Evolutionary conservation across 345 rosid genomes (phyloP).

Genomic region (Leavenworthia alabamica): DNA sequence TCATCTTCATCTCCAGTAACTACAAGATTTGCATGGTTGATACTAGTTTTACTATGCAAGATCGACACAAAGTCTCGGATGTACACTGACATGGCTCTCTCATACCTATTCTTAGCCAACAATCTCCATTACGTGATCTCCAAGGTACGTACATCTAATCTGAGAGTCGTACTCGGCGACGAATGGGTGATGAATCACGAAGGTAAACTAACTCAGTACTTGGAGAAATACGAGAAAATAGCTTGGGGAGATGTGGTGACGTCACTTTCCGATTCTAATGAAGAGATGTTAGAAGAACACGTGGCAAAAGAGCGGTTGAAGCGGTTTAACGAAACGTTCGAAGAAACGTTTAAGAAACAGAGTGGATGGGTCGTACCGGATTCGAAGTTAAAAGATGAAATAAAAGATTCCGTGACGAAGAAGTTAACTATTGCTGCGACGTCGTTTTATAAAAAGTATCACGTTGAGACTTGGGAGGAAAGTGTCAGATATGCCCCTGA

Average conservation of each 20-base stretch:
- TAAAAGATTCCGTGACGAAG: conserved; percentile 40
- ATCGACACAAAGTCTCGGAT: conserved; percentile 56
- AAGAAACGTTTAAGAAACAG: conserved; percentile 52
- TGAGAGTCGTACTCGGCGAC: conserved; percentile 47
- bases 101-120: conserved; percentile 70
- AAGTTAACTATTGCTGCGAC: conserved; percentile 35
- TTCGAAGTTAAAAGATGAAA: conserved; percentile 44
- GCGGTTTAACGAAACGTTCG: conserved; percentile 50
- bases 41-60: conserved; percentile 65
- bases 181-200: conserved; percentile 61
- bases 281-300: conserved; percentile 11
- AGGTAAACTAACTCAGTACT: conserved; percentile 46
- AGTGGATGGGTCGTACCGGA: conserved; percentile 54
- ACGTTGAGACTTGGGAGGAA: conserved; percentile 20
- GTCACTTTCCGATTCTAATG: conserved; percentile 34
- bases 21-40: conserved; percentile 51
- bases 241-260: conserved; percentile 57
- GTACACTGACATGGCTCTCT: conserved; percentile 54
- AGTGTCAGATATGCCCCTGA: conserved; percentile 56
- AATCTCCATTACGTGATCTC: conserved; percentile 66
- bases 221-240: conserved; percentile 51
- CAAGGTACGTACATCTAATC: conserved; percentile 52
- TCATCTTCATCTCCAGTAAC: conserved; percentile 34
- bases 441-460: conserved; percentile 35
- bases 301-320: conserved; percentile 37